Base-by-base conservation (phyloP, 148 eudicot species). In the Polygonum maritimum region DNA sequence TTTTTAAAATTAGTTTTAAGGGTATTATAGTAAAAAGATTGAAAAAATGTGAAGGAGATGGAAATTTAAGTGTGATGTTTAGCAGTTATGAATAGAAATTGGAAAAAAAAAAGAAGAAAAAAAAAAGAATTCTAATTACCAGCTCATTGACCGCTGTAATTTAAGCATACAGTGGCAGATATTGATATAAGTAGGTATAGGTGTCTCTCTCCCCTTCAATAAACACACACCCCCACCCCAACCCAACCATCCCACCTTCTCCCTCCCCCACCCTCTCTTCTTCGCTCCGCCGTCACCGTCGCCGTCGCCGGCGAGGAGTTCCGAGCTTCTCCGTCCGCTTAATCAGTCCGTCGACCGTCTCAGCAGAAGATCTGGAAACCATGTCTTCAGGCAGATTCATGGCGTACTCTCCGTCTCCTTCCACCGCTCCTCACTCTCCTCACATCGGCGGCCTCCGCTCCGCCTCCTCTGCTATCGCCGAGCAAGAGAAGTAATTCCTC, bases 321-420 rank as follows among this genome's bases (percentile, higher is more conserved):
- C 26, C 67, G 1, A 70, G 6, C 73, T 19, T 38, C 73, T 2
- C 48, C 73, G 22, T 36, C 73, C 21, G 5, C 73, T 36, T 5
- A 5, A 26, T 26, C 72, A 7, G 19, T 67, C 45, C 72, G 13
- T 39, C 72, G 21, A 5, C 45, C 18, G 18, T 33, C 8, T 18
- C 71, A 13, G 9, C n/a, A 65, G 31, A 26, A 1, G 31, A 26
- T 26, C 85, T 72, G 83, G 76, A 81, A 79, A 33, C 26, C 15
- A 94, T 94, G 98, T 85, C 97, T 75, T 86, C 97, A 81, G 97
- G 95, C 55, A 88, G 97, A 82, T 94, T 87, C 78, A 94, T 94
- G 98, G 88, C 98, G 0, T 94, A 92, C 88, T 94, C 98, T 2
- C 98, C 98, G 14, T 94, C 98, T 5, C 96, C 92, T 2, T 88